Evolutionary conservation across 805 yeast species (phyloP), one percentile per base, ranked within the genome.

Genomic region (Kuraishia ogatae): DNA sequence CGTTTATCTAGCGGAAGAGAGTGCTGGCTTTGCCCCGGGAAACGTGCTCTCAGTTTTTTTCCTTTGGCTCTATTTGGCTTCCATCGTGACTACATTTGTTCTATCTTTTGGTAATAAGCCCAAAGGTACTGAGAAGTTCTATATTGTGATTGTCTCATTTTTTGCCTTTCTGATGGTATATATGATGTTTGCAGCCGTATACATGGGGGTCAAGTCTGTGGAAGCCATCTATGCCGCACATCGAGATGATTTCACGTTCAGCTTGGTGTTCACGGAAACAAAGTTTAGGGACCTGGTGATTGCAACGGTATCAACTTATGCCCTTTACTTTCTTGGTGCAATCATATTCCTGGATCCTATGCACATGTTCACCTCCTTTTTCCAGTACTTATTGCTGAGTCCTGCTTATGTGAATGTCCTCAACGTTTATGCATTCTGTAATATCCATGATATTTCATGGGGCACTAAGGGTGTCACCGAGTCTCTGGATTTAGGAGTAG

Each of bases 361-460:
- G 81, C 96, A 92, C 65, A 87, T 93, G 93, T 68, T 90, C 59
- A 91, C 97, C 0, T 84, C 94, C 52, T 88, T 91, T 67, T 62
- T 81, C 24, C 99, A 93, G 70, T 93, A 93, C 66, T 68, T 93
- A 57, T 70, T 93, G 58, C 70, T 93, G 56, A 84, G 92, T 59
- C 99, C 99, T 0, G 82, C 96, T 0, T 94, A 92, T 68, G 84
- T 91, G 70, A 92, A 93, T 64, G 93, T 92, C 54, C 75, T 93
- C 66, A 91, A 90, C 69, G 93, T 93, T 58, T 93, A 93, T 71
- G 96, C 98, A 2, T 92, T 93, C 68, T 92, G 97, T 75, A 93
- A 93, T 70, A 86, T 93, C 58, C 97, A 93, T 69, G 99, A 93
- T 74, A 84, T 93, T 51, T 88, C 97, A 6, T 93, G 98, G 98